A percentile compares a stretch with the other conserved stretches of the same genome.
These are phyloP conservation scores for Alternaria sp. DNA, from an alignment of 2,329 filamentous ascomycete genomes.

Conservation along the genomic window DNA sequence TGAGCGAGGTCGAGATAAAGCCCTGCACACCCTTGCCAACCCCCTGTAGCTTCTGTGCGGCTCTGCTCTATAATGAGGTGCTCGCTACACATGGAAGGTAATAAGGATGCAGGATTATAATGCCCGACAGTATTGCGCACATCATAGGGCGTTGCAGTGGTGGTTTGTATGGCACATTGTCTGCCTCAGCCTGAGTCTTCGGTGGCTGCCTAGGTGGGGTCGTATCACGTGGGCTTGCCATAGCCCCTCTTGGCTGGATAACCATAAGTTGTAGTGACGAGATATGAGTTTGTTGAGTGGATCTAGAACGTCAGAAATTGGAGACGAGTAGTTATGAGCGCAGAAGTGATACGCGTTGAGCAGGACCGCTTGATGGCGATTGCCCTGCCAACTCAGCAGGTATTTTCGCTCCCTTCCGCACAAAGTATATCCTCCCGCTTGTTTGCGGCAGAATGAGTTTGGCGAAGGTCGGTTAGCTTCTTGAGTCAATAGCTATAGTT, in stretches of 20 bases:
- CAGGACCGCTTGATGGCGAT: not conserved
- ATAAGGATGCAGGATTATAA: not conserved
- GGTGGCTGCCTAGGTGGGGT: not conserved
- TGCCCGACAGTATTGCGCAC: not conserved
- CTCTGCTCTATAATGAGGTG: not conserved
- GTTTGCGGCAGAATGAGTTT: not conserved
- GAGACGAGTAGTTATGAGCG: not conserved
- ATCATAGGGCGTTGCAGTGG: not conserved
- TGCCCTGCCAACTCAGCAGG: not conserved
- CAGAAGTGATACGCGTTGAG: not conserved
- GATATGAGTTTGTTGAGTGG: not conserved
- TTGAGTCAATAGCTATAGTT: not conserved
- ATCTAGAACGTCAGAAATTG: not conserved
- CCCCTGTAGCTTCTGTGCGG: not conserved
- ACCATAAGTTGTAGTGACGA: not conserved
- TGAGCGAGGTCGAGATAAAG: slow-evolving; percentile 12
- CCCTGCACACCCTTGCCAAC: not conserved
- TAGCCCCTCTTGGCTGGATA: not conserved
- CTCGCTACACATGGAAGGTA: not conserved
- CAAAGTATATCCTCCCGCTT: not conserved
- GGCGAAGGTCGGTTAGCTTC: not conserved
- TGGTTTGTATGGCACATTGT: not conserved
- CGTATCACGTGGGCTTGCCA: not conserved
- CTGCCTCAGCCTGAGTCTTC: not conserved
- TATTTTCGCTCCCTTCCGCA: not conserved